A percentile compares a stretch with the other conserved stretches of the same genome.
Evolutionary conservation across 495 filamentous ascomycete species (phyloP).

Genomic region (Copromyces sp.): DNA sequence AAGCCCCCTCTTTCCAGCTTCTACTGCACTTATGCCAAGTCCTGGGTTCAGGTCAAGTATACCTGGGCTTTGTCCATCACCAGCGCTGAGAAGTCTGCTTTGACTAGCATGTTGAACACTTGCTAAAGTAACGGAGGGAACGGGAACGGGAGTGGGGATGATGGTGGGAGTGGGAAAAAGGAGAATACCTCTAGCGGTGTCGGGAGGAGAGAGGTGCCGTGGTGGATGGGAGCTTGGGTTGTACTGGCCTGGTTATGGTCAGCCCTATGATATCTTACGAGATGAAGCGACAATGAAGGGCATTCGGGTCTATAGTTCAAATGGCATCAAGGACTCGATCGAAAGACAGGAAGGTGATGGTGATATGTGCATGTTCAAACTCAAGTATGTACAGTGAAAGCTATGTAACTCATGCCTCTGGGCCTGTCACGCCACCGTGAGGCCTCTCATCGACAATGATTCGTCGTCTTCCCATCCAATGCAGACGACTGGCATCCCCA

Average conservation of each 20-base stretch:
- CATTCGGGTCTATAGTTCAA: not conserved
- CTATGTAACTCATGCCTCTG: not conserved
- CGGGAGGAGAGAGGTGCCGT: not conserved
- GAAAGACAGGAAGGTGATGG: not conserved
- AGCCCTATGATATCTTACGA: not conserved
- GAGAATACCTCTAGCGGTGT: not conserved
- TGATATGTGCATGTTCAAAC: not conserved
- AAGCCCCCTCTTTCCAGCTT: conserved; percentile 59
- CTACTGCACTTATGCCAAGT: conserved; percentile 63
- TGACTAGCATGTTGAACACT: conserved; percentile 52
- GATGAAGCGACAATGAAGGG: not conserved
- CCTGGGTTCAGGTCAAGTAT: conserved; percentile 62
- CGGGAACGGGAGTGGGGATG: not conserved
- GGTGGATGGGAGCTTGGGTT: not conserved
- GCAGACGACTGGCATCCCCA: not conserved
- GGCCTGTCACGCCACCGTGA: not conserved
- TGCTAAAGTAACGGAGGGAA: conserved; percentile 32
- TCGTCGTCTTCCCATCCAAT: not conserved
- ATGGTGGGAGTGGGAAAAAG: not conserved
- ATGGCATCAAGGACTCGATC: not conserved
- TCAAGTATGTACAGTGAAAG: not conserved
- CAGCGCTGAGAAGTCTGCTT: conserved; percentile 39
- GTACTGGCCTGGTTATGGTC: not conserved
- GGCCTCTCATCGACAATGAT: not conserved
- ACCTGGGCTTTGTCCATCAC: conserved; percentile 39